Conservation (phyloP, 805 yeast genomes). For the Scheffersomyces lignosus region DNA sequence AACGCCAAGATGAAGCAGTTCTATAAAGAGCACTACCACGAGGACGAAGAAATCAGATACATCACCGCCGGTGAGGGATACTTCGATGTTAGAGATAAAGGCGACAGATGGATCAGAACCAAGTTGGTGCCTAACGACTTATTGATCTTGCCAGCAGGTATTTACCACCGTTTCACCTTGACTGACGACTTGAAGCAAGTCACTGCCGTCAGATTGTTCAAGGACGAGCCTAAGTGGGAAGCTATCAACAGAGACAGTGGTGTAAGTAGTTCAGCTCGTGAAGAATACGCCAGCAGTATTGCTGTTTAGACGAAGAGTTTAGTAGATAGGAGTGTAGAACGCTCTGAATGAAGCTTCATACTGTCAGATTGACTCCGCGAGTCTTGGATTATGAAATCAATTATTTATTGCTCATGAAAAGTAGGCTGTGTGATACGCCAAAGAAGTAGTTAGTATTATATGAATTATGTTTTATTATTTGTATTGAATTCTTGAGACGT, state of each 20-base stretch:
- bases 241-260: slow-evolving; percentile 68
- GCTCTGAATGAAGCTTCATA: too few relatives aligned
- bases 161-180: slow-evolving; percentile 89
- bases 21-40: slow-evolving; percentile 87
- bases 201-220: slow-evolving; percentile 78
- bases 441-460: too few relatives aligned
- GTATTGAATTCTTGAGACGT: too few relatives aligned
- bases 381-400: too few relatives aligned
- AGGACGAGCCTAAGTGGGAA: slow-evolving; percentile 96
- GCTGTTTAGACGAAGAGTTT: slow-evolving; percentile 16
- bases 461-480: too few relatives aligned
- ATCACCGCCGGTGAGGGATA: slow-evolving; percentile 87
- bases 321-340: too few relatives aligned
- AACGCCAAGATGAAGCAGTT: slow-evolving; percentile 66
- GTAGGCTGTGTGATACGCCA: too few relatives aligned
- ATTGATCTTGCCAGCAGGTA: slow-evolving; percentile 83
- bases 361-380: too few relatives aligned
- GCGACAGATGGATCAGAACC: slow-evolving; percentile 74
- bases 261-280: slow-evolving; percentile 33
- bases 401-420: too few relatives aligned
- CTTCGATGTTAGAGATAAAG: slow-evolving; percentile 76
- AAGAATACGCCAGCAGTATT: slow-evolving; percentile 31
- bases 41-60: slow-evolving; percentile 95
- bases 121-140: slow-evolving; percentile 64
- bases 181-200: slow-evolving; percentile 57